These are phyloP conservation scores for Raphanus raphanistrum DNA, from an alignment of 345 rosid genomes.

Conservation along the genomic window DNA sequence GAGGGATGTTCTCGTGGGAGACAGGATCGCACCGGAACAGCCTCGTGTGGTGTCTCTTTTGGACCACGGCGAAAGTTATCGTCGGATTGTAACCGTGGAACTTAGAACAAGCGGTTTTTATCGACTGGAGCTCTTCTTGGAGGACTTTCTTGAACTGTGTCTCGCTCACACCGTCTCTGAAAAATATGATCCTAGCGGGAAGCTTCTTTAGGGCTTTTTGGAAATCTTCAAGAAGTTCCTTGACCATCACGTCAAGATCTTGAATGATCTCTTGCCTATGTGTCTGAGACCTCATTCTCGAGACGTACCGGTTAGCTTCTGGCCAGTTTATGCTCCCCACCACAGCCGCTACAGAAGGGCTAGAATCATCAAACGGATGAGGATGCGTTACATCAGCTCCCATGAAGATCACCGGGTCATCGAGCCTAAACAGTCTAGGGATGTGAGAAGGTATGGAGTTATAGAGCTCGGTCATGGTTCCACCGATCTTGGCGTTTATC, in stretches of 20 bases:
- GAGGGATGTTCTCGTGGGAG: constrained; percentile 70
- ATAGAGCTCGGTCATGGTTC: constrained; percentile 81
- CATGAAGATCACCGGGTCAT: constrained; percentile 95
- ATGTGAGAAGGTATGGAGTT: constrained; percentile 78
- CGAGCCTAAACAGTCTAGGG: constrained; percentile 60
- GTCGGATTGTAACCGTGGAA: constrained; percentile 63
- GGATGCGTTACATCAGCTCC: constrained; percentile 99
- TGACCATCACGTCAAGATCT: constrained; percentile 82
- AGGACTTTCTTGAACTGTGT: constrained; percentile 85
- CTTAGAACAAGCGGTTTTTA: constrained; percentile 62
- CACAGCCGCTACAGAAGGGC: constrained; percentile 96
- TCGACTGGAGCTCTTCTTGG: constrained; percentile 70
- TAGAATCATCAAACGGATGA: constrained; percentile 88
- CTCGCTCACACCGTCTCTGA: constrained; percentile 93
- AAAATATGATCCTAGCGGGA: constrained; percentile 84
- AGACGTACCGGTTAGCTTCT: constrained; percentile 81
- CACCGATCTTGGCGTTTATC: constrained; percentile 96
- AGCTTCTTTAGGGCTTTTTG: constrained; percentile 59
- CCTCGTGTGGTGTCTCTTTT: constrained; percentile 92
- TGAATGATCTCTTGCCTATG: constrained; percentile 89
- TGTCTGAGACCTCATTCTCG: constrained; percentile 96
- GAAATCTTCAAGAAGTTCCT: constrained; percentile 80
- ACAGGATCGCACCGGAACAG: constrained; percentile 60
- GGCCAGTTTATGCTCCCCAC: constrained; percentile 99
- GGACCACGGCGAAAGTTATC: constrained; percentile 84